phyloP scores from a whole-genome alignment of 805 yeast species.

The Teunomyces gatunensis region DNA sequence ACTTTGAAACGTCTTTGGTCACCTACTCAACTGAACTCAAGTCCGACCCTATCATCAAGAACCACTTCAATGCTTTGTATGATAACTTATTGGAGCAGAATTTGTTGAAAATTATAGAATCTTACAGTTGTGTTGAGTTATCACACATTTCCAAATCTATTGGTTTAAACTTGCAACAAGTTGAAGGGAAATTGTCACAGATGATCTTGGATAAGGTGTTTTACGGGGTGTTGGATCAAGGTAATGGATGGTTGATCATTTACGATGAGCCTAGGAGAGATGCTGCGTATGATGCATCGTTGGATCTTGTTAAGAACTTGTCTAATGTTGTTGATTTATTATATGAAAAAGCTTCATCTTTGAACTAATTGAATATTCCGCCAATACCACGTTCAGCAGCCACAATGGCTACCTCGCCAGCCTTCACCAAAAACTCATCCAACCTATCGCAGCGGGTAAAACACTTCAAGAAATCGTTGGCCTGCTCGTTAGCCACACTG shows the following conservation, averaged over 20 bases:
- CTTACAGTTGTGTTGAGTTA: conserved; percentile 93
- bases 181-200: conserved; percentile 91
- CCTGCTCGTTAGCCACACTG: conserved; percentile 65
- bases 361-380: conserved; percentile 52
- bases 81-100: conserved; percentile 92
- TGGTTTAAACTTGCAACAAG: conserved; percentile 82
- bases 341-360: conserved; percentile 87
- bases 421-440: conserved; percentile 49
- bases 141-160: conserved; percentile 83
- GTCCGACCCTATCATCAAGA: conserved; percentile 81
- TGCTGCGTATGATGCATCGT: conserved; percentile 81
- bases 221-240: conserved; percentile 95
- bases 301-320: conserved; percentile 84
- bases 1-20: conserved; percentile 80
- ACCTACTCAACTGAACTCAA: conserved; percentile 73
- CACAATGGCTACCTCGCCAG: conserved; percentile 57
- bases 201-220: conserved; percentile 96
- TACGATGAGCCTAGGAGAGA: conserved; percentile 88
- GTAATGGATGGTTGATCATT: conserved; percentile 94
- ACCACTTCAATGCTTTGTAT: conserved; percentile 89
- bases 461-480: conserved; percentile 54
- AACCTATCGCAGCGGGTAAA: conserved; percentile 58
- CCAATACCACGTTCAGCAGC: conserved; percentile 44
- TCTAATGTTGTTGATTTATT: conserved; percentile 84
- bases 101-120: conserved; percentile 90